Percentiles rank a stretch among this genome's conserved stretches.
phyloP scores from a whole-genome alignment of 257 asterid species.

The Avicennia marina region DNA sequence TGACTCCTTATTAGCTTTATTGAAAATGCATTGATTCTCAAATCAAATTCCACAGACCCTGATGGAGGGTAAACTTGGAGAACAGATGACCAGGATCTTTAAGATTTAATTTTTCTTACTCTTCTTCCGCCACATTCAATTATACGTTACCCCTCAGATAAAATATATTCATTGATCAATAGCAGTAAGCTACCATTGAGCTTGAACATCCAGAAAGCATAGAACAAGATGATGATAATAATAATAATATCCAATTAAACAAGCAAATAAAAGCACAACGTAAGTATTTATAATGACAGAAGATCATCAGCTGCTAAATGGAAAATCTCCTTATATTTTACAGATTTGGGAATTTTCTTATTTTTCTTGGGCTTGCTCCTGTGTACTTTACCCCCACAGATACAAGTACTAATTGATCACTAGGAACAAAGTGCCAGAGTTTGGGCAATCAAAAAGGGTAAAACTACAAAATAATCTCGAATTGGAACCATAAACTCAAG shows the following conservation, averaged over 20 bases:
- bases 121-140: neutral
- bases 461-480: no score
- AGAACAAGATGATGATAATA: neutral
- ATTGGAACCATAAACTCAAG: no score
- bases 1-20: constrained; percentile 16
- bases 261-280: neutral
- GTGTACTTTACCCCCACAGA: no score
- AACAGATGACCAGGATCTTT: no score
- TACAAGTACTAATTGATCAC: no score
- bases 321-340: no score
- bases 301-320: no score
- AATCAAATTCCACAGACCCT: constrained; percentile 5
- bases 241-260: no score
- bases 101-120: neutral
- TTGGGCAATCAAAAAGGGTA: no score
- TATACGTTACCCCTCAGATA: neutral
- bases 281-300: neutral
- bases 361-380: no score
- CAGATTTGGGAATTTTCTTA: no score
- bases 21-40: constrained; percentile 5
- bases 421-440: no score
- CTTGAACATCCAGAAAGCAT: constrained; percentile 9
- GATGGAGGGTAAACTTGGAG: constrained; percentile 1
- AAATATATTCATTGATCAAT: neutral
- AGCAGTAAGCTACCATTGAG: neutral